These are phyloP conservation scores for Bimuria novae-zelandiae DNA, from an alignment of 2,329 filamentous ascomycete genomes.

Conservation along the genomic window DNA sequence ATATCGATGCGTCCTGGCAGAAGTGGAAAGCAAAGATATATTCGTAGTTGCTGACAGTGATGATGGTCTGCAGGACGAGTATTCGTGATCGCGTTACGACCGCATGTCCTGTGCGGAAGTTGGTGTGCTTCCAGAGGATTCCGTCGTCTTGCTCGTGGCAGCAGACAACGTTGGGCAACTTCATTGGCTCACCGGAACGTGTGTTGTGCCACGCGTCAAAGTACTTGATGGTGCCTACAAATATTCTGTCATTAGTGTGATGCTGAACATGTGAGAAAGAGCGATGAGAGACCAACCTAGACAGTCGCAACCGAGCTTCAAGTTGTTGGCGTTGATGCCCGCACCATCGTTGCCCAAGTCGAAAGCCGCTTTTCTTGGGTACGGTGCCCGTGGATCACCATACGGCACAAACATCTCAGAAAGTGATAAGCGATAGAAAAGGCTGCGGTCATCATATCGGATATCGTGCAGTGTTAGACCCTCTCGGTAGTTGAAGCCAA, in stretches of 20 bases:
- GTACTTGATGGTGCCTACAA: conserved; percentile 44
- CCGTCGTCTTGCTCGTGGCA: conserved; percentile 65
- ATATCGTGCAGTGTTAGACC: conserved; percentile 59
- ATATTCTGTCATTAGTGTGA: not conserved
- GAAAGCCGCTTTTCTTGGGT: conserved; percentile 68
- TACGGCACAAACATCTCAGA: conserved; percentile 74
- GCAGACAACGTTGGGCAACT: conserved; percentile 50
- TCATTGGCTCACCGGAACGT: conserved; percentile 40
- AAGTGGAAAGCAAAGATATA: conserved; percentile 50
- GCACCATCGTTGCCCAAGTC: conserved; percentile 52
- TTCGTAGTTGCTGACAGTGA: conserved; percentile 36
- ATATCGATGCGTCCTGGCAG: conserved; percentile 47
- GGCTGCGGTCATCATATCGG: conserved; percentile 66
- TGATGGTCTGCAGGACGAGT: conserved; percentile 32
- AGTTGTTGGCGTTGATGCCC: conserved; percentile 51
- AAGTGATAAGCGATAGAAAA: conserved; percentile 69
- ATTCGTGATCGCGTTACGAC: conserved; percentile 26
- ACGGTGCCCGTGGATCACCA: conserved; percentile 66
- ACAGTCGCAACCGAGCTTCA: conserved; percentile 51
- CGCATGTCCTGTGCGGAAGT: conserved; percentile 27
- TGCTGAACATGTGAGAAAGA: too few relatives aligned
- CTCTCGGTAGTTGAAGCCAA: conserved; percentile 55
- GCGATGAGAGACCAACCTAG: conserved; percentile 33
- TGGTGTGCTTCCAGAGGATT: conserved; percentile 38
- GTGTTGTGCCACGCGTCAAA: conserved; percentile 49